Conservation (phyloP, 192 early-diverging fungal species). For the Globomyces pollinis-pini region DNA sequence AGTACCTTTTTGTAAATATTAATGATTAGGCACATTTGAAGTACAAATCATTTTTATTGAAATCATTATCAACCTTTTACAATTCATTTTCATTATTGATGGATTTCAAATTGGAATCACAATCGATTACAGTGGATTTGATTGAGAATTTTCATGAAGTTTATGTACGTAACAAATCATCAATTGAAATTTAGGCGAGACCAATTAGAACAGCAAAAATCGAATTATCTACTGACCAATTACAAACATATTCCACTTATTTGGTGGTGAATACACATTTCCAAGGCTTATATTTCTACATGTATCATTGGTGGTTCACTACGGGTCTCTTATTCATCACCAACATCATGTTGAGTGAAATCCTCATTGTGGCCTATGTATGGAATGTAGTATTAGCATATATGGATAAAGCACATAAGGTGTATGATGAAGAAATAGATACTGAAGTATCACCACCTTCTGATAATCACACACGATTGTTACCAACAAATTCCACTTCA, state of each 20-base stretch:
- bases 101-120: conserved; percentile 34
- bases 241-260: conserved; percentile 47
- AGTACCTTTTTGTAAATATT: conserved; percentile 8
- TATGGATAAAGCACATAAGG: neutral
- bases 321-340: conserved; percentile 51
- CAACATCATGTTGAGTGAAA: conserved; percentile 46
- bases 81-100: conserved; percentile 39
- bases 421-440: neutral
- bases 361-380: conserved; percentile 12
- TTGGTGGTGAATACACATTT: conserved; percentile 51
- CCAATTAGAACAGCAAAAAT: conserved; percentile 44
- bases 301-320: conserved; percentile 64
- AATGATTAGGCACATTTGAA: conserved; percentile 16
- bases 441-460: no score
- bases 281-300: conserved; percentile 62
- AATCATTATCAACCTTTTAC: conserved; percentile 21
- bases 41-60: conserved; percentile 32
- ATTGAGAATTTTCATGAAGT: conserved; percentile 45
- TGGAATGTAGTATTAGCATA: conserved; percentile 8
- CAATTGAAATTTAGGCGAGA: no score
- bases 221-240: conserved; percentile 31
- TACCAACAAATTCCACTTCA: no score
- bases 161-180: no score
- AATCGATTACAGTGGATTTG: conserved; percentile 37
- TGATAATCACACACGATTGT: neutral